These are phyloP conservation scores for Turnera subulata DNA, from an alignment of 345 rosid genomes.

Conservation along the genomic window DNA sequence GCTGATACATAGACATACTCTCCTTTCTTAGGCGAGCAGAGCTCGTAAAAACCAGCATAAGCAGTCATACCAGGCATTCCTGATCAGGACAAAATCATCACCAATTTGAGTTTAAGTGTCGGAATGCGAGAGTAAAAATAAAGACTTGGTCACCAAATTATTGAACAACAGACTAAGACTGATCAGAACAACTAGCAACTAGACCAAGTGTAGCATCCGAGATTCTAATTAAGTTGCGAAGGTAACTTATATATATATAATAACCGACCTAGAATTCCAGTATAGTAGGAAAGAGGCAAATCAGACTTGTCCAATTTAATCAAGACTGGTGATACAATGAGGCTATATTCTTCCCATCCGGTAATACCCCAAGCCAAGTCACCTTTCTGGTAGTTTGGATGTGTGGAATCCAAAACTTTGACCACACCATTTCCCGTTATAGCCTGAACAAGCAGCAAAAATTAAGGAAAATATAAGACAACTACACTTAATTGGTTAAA, in stretches of 20 bases:
- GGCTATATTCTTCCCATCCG: conserved; percentile 67
- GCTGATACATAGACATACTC: background rate
- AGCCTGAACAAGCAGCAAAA: conserved; percentile 33
- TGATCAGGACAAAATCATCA: background rate
- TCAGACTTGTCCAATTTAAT: conserved; percentile 44
- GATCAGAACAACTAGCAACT: no score
- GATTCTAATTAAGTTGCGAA: no score
- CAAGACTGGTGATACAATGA: conserved; percentile 30
- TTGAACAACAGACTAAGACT: no score
- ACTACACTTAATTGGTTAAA: background rate
- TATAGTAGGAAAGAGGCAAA: conserved; percentile 58
- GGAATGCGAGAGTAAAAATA: no score
- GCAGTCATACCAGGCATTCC: background rate
- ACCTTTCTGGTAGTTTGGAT: conserved; percentile 50
- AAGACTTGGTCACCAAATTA: no score
- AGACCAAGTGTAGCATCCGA: no score
- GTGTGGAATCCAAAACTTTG: conserved; percentile 46
- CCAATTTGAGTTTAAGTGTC: no score
- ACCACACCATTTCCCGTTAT: conserved; percentile 55
- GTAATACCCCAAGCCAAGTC: conserved; percentile 55
- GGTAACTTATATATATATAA: no score
- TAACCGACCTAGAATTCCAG: conserved; percentile 54
- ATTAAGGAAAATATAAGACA: background rate
- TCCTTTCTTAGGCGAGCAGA: background rate
- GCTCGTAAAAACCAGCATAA: background rate